A percentile compares a stretch with the other conserved stretches of the same genome.
Conservation (phyloP, 2,329 filamentous ascomycete species). For the Parascedosporium putredinis region DNA sequence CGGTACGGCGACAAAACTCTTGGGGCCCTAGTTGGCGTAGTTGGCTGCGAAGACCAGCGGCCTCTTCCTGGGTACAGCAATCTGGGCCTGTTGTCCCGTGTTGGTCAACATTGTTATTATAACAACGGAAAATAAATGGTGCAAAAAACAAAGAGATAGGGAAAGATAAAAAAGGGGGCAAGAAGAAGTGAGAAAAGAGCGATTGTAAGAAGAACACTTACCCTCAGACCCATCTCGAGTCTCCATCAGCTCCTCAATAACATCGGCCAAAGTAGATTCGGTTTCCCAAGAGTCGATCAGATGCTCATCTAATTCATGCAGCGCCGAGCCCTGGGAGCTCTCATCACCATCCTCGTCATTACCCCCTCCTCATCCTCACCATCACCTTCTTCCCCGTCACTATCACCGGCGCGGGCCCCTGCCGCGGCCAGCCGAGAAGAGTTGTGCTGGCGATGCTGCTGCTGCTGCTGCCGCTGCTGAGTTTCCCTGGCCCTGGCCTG, state of each 20-base stretch:
- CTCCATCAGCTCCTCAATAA: constrained; percentile 46
- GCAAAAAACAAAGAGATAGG: constrained; percentile 4
- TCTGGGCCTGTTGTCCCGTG: constrained; percentile 28
- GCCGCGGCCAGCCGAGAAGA: too few relatives aligned
- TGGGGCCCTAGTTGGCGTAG: constrained; percentile 68
- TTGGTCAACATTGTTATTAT: too few relatives aligned
- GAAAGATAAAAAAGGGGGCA: not conserved
- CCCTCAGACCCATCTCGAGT: constrained; percentile 33
- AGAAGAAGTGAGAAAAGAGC: constrained; percentile 10
- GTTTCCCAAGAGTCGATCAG: constrained; percentile 51
- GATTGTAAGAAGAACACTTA: constrained; percentile 21
- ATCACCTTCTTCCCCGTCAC: too few relatives aligned
- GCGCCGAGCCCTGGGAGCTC: not conserved
- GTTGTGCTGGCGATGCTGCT: too few relatives aligned
- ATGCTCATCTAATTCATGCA: constrained; percentile 36
- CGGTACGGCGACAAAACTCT: constrained; percentile 63
- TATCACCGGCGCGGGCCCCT: too few relatives aligned
- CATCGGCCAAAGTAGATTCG: constrained; percentile 53
- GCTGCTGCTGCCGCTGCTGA: not conserved
- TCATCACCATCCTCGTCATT: not conserved
- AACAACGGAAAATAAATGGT: not conserved
- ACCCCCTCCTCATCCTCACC: too few relatives aligned
- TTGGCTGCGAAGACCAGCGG: constrained; percentile 55
- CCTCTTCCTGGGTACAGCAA: constrained; percentile 58
- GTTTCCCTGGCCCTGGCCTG: not conserved